phyloP scores from a whole-genome alignment of 75 land plant genomes.

The Pseudotsuga menziesii region DNA sequence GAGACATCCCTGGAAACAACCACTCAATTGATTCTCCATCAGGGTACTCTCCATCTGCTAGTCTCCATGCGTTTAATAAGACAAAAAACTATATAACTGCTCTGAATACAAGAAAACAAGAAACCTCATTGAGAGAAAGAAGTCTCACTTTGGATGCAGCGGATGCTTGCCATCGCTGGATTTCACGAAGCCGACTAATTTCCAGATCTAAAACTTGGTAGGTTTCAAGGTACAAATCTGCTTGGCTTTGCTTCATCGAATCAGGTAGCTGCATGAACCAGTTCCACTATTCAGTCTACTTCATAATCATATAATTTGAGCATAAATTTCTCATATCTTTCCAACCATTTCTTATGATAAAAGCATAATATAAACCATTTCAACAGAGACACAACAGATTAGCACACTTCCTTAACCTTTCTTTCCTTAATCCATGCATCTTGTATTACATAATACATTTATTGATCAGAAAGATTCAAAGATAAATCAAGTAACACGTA shows the following conservation, averaged over 20 bases:
- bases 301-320: background rate
- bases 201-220: constrained; percentile 98
- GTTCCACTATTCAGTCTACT: background rate
- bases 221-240: constrained; percentile 90
- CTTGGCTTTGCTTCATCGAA: constrained; percentile 97
- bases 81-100: no score
- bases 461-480: no score
- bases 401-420: no score
- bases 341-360: background rate
- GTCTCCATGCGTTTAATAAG: no score
- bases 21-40: no score
- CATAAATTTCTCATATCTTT: background rate
- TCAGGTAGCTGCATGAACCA: constrained; percentile 78
- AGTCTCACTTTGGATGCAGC: constrained; percentile 84
- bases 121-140: background rate
- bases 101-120: background rate
- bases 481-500: no score
- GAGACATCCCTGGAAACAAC: no score
- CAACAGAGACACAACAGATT: no score
- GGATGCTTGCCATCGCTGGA: constrained; percentile 93
- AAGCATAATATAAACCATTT: background rate
- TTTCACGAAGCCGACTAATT: constrained; percentile 95
- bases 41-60: no score
- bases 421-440: no score
- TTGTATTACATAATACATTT: no score